These are phyloP conservation scores for Silene noctiflora DNA, from an alignment of 179 eudicot species.

Conservation along the genomic window DNA sequence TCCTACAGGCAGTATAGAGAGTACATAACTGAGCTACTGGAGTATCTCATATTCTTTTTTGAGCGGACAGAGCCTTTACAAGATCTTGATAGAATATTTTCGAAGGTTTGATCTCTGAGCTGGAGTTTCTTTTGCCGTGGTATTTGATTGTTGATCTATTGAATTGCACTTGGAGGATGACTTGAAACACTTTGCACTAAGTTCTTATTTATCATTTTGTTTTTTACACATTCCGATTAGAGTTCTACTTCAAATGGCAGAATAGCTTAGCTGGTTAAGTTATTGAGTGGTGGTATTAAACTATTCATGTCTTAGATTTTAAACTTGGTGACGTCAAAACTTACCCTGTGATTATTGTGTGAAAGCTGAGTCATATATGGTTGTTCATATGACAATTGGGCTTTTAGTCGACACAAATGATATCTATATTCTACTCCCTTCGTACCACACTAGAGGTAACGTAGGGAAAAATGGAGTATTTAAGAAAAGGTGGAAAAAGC, in stretches of 20 bases:
- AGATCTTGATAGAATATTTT: slow-evolving; percentile 88
- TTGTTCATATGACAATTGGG: neutral
- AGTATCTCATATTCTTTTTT: slow-evolving; percentile 70
- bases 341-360: too few relatives aligned
- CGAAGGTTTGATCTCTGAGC: slow-evolving; percentile 54
- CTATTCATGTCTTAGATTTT: neutral
- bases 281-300: neutral
- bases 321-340: neutral
- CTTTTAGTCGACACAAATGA: neutral
- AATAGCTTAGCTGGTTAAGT: neutral
- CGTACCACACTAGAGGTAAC: too few relatives aligned
- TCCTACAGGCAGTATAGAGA: slow-evolving; percentile 73
- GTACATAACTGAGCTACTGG: slow-evolving; percentile 67
- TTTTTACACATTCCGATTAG: neutral
- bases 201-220: neutral
- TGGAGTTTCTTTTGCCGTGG: neutral
- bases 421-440: neutral
- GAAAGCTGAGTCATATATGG: neutral
- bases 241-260: too few relatives aligned
- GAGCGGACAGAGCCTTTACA: slow-evolving; percentile 92
- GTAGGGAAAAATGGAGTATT: too few relatives aligned
- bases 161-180: neutral
- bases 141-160: neutral
- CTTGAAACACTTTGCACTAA: neutral
- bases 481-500: too few relatives aligned